These are phyloP conservation scores for Elongisporangium prolatum DNA, from an alignment of 352 stramenopile species.

Conservation along the genomic window DNA sequence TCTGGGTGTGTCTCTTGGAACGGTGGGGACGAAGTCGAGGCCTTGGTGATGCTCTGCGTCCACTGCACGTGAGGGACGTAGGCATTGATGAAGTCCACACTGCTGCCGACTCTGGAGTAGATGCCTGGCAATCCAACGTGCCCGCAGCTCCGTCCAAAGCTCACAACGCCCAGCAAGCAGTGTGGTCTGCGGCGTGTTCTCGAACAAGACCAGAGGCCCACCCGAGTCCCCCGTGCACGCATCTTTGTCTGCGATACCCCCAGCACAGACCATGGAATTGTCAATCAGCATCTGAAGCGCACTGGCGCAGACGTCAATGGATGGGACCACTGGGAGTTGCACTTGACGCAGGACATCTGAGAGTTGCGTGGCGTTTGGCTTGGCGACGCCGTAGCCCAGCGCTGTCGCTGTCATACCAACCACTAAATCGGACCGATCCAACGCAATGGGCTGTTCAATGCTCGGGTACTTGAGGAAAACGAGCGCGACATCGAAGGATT, in stretches of 20 bases:
- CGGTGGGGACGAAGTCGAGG: background rate
- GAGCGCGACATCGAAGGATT: slow-evolving; percentile 17
- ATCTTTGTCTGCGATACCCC: slow-evolving; percentile 12
- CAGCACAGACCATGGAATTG: slow-evolving; percentile 18
- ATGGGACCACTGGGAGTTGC: slow-evolving; percentile 7
- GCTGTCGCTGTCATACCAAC: slow-evolving; percentile 5
- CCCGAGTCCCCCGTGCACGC: slow-evolving; percentile 19
- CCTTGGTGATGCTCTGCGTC: background rate
- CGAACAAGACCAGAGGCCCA: slow-evolving; percentile 13
- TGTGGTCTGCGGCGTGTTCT: slow-evolving; percentile 4
- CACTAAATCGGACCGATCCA: slow-evolving; percentile 13
- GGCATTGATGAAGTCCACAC: background rate
- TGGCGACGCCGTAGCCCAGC: slow-evolving; percentile 12
- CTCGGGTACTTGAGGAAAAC: slow-evolving; percentile 18
- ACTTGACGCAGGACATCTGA: slow-evolving; percentile 14
- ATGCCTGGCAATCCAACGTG: slow-evolving; percentile 29
- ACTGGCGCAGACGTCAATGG: slow-evolving; percentile 7
- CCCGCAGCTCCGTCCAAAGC: slow-evolving; percentile 35
- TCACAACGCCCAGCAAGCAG: slow-evolving; percentile 13
- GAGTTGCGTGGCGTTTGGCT: slow-evolving; percentile 1
- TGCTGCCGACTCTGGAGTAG: slow-evolving; percentile 16
- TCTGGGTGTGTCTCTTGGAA: background rate
- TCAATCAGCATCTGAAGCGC: slow-evolving; percentile 8
- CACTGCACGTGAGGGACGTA: background rate
- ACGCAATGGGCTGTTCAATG: slow-evolving; percentile 7